Evolutionary conservation across 495 filamentous ascomycete genomes (phyloP), one percentile per base, ranked within the genome.

Genomic region (Parathielavia appendiculata): DNA sequence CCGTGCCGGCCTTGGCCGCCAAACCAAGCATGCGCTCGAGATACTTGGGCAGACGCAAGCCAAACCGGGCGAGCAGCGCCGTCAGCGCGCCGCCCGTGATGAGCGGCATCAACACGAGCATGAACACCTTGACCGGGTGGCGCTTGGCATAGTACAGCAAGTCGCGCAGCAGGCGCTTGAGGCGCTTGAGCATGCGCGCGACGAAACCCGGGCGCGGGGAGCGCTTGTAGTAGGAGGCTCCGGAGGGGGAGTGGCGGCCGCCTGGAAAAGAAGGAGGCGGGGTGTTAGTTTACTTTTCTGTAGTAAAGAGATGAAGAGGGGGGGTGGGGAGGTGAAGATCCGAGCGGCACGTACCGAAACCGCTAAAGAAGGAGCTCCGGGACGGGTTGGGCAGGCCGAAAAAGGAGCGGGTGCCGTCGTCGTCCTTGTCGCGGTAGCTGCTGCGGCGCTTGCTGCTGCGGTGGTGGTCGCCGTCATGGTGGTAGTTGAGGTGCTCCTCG

Each of bases 61-160:
- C 91, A 68, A 96, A 84, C 71, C 85, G 82, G 22, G 79, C 79
- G 13, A 93, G 76, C 22, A 95, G 69, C 30, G 83, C 85, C 4
- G 82, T 80, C 64, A 97, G 71, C 26, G 89, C 85, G 7, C 91
- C 91, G 50, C 89, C 89, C 0, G 86, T 89, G 56, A 96, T 75
- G 47, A 97, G 76, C 19, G 91, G 91, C 78, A 95, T 80, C 53
- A 95, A 82, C 34, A 95, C 86, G 17, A 93, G 77, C 76, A 92
- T 83, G 71, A 95, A 84, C 3, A 92, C 86, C 72, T 92, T 93
- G 62, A 90, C 63, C 0, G 91, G 91, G 67, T 96, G 83, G 9
- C 81, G 76, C 66, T 88, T 83, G 55, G 87, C 86, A 70, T 91
- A 95, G 68, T 83, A 79, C 62, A 81, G 79, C 13, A 95, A 81